These are phyloP conservation scores for Mycena capillaripes DNA, from an alignment of 768 basidiomycete species.

Conservation along the genomic window DNA sequence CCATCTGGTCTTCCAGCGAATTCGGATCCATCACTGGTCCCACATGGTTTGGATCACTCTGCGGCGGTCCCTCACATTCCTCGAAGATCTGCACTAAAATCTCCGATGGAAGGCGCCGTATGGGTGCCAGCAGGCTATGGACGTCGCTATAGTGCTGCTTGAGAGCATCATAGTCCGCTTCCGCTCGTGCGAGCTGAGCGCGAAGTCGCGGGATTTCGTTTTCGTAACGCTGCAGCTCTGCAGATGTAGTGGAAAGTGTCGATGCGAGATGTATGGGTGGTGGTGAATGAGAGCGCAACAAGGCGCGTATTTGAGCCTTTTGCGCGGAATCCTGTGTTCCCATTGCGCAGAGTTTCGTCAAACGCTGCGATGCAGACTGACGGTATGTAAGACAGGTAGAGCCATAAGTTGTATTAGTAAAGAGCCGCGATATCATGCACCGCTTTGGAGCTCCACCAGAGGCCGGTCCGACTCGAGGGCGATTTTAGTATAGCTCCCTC, in stretches of 20 bases:
- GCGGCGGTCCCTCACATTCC: background rate
- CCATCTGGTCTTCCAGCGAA: background rate
- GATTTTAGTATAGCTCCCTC: too few relatives aligned
- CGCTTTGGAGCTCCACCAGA: too few relatives aligned
- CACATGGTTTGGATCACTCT: background rate
- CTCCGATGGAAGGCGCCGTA: constrained; percentile 8
- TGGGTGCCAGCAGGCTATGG: background rate
- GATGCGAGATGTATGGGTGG: background rate
- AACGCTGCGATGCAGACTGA: too few relatives aligned
- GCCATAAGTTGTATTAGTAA: too few relatives aligned
- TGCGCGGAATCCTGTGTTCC: background rate
- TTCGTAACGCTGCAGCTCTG: background rate
- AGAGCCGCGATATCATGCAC: too few relatives aligned
- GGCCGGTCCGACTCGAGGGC: too few relatives aligned
- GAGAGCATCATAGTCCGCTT: background rate
- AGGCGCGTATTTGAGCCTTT: background rate
- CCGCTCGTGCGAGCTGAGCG: background rate
- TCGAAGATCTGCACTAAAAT: background rate
- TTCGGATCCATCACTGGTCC: background rate
- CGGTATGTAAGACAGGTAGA: too few relatives aligned
- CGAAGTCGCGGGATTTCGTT: background rate
- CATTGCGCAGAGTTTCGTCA: too few relatives aligned
- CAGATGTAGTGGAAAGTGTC: background rate
- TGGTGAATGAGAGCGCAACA: background rate
- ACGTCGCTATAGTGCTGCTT: background rate